Conservation (phyloP, 306 rosid species). For the Sesbania bispinosa region DNA sequence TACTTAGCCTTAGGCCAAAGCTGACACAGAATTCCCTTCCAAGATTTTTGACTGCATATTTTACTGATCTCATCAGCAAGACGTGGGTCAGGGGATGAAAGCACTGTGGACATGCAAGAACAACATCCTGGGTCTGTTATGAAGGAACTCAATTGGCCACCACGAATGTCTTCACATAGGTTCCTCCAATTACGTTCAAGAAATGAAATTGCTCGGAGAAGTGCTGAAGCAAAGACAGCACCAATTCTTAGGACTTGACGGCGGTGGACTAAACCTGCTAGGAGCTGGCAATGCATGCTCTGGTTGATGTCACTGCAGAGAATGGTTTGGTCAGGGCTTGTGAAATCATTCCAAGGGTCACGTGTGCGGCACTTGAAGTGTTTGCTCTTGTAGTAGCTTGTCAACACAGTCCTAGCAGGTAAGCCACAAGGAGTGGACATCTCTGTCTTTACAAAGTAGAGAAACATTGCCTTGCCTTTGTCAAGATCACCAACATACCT, state of each 20-base stretch:
- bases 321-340: slow-evolving; percentile 81
- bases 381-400: slow-evolving; percentile 91
- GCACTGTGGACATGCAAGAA: slow-evolving; percentile 48
- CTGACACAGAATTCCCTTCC: slow-evolving; percentile 74
- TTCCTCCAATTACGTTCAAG: slow-evolving; percentile 64
- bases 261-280: slow-evolving; percentile 72
- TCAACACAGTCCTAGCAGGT: slow-evolving; percentile 74
- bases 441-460: slow-evolving; percentile 79
- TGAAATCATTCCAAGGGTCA: slow-evolving; percentile 65
- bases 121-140: slow-evolving; percentile 60
- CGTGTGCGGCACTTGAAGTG: slow-evolving; percentile 64
- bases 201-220: slow-evolving; percentile 76
- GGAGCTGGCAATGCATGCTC: slow-evolving; percentile 91
- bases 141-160: slow-evolving; percentile 42
- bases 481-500: slow-evolving; percentile 69
- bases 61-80: slow-evolving; percentile 58
- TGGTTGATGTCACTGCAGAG: slow-evolving; percentile 72
- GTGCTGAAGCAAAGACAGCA: slow-evolving; percentile 85
- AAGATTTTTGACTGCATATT: slow-evolving; percentile 46
- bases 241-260: slow-evolving; percentile 71
- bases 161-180: slow-evolving; percentile 58
- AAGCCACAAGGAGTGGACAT: slow-evolving; percentile 69
- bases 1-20: slow-evolving; percentile 89
- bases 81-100: slow-evolving; percentile 48
- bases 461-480: slow-evolving; percentile 78